These are phyloP conservation scores for Daldinia sp. DNA, from an alignment of 2,329 filamentous ascomycete genomes.

Conservation along the genomic window DNA sequence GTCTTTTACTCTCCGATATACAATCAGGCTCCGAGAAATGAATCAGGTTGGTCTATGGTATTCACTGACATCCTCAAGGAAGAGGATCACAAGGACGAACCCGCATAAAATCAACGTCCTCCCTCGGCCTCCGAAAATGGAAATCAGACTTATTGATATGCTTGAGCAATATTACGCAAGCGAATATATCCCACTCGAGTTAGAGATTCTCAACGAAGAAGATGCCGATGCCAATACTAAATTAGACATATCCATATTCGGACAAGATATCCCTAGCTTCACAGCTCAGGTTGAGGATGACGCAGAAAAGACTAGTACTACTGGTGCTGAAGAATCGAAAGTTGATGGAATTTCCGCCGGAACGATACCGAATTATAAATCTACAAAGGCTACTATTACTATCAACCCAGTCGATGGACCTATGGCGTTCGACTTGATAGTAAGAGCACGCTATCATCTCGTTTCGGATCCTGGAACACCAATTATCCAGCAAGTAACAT, in stretches of 20 bases:
- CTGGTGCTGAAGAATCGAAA: constrained; percentile 53
- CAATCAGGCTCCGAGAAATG: constrained; percentile 60
- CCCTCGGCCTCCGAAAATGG: constrained; percentile 91
- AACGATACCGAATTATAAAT: constrained; percentile 56
- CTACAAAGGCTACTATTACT: constrained; percentile 55
- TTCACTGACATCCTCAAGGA: constrained; percentile 52
- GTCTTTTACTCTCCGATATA: constrained; percentile 73
- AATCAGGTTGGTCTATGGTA: constrained; percentile 60
- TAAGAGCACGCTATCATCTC: constrained; percentile 81
- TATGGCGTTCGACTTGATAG: constrained; percentile 70
- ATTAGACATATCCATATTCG: constrained; percentile 73
- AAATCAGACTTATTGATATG: constrained; percentile 70
- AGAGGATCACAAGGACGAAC: constrained; percentile 58
- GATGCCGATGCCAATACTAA: constrained; percentile 78
- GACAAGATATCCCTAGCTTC: constrained; percentile 60
- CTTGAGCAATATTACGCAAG: constrained; percentile 83
- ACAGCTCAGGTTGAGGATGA: constrained; percentile 51
- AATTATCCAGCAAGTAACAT: constrained; percentile 75
- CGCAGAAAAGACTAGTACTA: constrained; percentile 46
- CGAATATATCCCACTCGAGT: constrained; percentile 72
- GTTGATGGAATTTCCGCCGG: constrained; percentile 55
- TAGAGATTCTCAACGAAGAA: constrained; percentile 83
- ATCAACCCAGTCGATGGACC: constrained; percentile 61
- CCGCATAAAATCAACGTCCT: constrained; percentile 73
- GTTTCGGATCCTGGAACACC: constrained; percentile 81